Conservation (phyloP, 805 yeast species). For the Sporopachydermia quercuum region DNA sequence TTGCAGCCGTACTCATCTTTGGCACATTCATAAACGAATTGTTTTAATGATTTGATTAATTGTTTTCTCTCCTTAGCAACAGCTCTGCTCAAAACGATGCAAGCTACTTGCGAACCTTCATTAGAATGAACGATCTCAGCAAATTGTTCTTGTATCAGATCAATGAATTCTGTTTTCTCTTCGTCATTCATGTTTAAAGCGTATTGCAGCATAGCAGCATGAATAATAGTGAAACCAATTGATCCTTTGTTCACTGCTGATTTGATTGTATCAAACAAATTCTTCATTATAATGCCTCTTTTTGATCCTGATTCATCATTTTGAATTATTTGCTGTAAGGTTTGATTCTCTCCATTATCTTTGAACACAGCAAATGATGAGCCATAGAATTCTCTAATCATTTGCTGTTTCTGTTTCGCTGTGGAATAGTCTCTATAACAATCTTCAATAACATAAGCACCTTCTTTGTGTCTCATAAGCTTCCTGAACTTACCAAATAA, state of each 20-base stretch:
- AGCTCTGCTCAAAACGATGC: slow-evolving; percentile 63
- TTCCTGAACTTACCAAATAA: slow-evolving; percentile 84
- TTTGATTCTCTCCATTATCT: slow-evolving; percentile 50
- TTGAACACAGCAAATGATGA: slow-evolving; percentile 84
- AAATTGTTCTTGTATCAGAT: slow-evolving; percentile 69
- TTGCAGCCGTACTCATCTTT: slow-evolving; percentile 76
- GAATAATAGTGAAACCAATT: slow-evolving; percentile 88
- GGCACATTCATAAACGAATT: slow-evolving; percentile 61
- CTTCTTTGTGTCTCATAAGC: slow-evolving; percentile 92
- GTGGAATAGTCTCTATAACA: slow-evolving; percentile 73
- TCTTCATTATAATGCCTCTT: slow-evolving; percentile 56
- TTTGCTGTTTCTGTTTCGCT: slow-evolving; percentile 72
- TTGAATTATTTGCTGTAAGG: slow-evolving; percentile 47
- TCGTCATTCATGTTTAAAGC: slow-evolving; percentile 52
- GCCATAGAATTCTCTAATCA: slow-evolving; percentile 95
- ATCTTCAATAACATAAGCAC: slow-evolving; percentile 96
- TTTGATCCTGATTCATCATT: slow-evolving; percentile 55
- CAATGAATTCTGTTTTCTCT: slow-evolving; percentile 71
- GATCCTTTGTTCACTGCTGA: slow-evolving; percentile 93
- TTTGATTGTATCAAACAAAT: slow-evolving; percentile 67
- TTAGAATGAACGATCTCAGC: slow-evolving; percentile 93
- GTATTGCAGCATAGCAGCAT: slow-evolving; percentile 91
- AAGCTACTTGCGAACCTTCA: slow-evolving; percentile 89
- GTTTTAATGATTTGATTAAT: slow-evolving; percentile 56
- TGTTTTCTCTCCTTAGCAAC: slow-evolving; percentile 85